Base-by-base conservation (phyloP, 108 stramenopile genomes). In the Aureococcus anophagefferens region DNA sequence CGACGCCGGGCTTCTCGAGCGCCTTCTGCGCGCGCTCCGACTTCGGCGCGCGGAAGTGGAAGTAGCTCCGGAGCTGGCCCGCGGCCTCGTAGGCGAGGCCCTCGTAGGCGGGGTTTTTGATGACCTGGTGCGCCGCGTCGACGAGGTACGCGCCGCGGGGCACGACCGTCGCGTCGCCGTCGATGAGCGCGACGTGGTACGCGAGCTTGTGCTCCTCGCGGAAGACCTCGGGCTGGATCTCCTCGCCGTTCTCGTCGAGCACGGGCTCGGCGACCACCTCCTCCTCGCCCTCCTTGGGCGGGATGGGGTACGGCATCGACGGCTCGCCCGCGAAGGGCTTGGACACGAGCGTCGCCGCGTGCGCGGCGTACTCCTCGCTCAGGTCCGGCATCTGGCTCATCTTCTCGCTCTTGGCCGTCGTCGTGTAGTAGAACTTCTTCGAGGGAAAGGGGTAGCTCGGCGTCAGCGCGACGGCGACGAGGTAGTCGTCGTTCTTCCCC, bases 31-130 rank as follows among this genome's bases (percentile, higher is more conserved):
- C 75, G 64, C 76, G 63, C 25, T 66, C 35, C 30, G 64, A 68
- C 73, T 79, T 78, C 28, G 84, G 78, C 21, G 28, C 16, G n/a
- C 84, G 64, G 68, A 81, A 79, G 78, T 85, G 84, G 35, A 77
- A 68, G 69, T 85, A 85, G 68, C 34, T 68, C 5, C 78, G 32
- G n/a, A 77, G 46, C 25, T 35, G 33, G 7, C 35, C 69, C 7
- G 82, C 73, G n/a, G 80, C 80, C 63, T 78, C 70, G 34, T 63
- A 16, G 33, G 69, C 76, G 30, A 85, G 76, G 0, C 84, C 84
- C 0, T 4, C 31, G 71, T 46, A 77, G 33, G 63, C 14, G 5
- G 25, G 17, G 44, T 77, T 77, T 15, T 28, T 30, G 34, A 74
- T 31, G 64, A 77, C 45, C n/a, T 68, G 40, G 46, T 77, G 64